A percentile compares a stretch with the other conserved stretches of the same genome.
These are phyloP conservation scores for Saccharomycopsis sp. DNA, from an alignment of 805 yeast species.

Conservation along the genomic window DNA sequence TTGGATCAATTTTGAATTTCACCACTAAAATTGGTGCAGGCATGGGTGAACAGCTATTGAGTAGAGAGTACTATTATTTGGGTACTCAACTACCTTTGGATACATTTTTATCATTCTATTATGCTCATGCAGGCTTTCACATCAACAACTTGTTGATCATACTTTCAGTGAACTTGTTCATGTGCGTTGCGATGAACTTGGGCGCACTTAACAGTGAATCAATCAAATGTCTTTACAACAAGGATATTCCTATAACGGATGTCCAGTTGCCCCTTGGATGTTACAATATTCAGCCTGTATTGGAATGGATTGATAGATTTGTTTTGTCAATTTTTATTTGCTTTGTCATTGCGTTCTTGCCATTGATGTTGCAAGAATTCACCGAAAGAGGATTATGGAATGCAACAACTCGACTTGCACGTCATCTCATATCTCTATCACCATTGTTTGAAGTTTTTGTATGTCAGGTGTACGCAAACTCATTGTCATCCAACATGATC, in stretches of 20 bases:
- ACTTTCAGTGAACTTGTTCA: constrained; percentile 62
- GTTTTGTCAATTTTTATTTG: constrained; percentile 75
- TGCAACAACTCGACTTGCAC: constrained; percentile 57
- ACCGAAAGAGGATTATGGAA: constrained; percentile 77
- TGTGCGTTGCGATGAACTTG: constrained; percentile 61
- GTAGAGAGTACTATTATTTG: constrained; percentile 73
- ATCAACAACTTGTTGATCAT: constrained; percentile 72
- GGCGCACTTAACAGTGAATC: constrained; percentile 68
- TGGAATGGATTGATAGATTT: constrained; percentile 77
- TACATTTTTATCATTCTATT: constrained; percentile 73
- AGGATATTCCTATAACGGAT: constrained; percentile 59
- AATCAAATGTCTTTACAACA: constrained; percentile 58
- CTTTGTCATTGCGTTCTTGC: constrained; percentile 71
- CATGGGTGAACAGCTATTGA: constrained; percentile 85
- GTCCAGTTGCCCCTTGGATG: constrained; percentile 57
- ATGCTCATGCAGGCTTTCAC: constrained; percentile 85
- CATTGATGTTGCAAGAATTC: constrained; percentile 69
- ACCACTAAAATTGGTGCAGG: constrained; percentile 88
- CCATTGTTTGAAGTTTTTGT: constrained; percentile 80
- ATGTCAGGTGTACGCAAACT: constrained; percentile 68
- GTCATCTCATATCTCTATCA: constrained; percentile 61
- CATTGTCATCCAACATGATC: constrained; percentile 60
- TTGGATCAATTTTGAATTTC: constrained; percentile 77
- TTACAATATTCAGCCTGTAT: constrained; percentile 62
- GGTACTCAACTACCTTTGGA: constrained; percentile 77